These are phyloP conservation scores for Cladosporium oxysporum DNA, from an alignment of 2,329 filamentous ascomycete species.

Conservation along the genomic window DNA sequence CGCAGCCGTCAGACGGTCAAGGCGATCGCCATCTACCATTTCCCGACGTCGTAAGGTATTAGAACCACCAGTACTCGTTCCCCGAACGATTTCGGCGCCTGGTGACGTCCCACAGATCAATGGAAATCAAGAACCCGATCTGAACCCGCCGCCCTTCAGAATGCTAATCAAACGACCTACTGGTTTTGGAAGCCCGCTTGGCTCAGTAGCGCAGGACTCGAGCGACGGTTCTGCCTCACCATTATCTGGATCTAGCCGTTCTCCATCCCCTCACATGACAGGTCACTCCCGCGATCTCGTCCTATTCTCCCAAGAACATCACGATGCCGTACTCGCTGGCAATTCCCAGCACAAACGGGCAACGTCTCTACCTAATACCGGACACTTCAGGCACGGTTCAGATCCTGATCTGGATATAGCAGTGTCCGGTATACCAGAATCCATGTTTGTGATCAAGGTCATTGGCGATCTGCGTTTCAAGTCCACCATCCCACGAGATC, in stretches of 20 bases:
- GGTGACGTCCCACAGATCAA: not conserved
- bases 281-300: slow-evolving; percentile 3
- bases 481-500: slow-evolving; percentile 26
- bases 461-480: slow-evolving; percentile 22
- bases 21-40: slow-evolving; percentile 9
- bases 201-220: not conserved
- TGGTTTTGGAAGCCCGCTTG: slow-evolving; percentile 21
- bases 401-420: slow-evolving; percentile 14
- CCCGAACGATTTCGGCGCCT: slow-evolving; percentile 1
- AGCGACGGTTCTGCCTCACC: slow-evolving; percentile 14
- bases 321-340: not conserved
- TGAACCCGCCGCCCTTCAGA: slow-evolving; percentile 19
- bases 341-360: not conserved
- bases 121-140: slow-evolving; percentile 11
- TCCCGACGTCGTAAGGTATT: not conserved
- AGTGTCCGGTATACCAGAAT: not conserved
- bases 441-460: slow-evolving; percentile 24
- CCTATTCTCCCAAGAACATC: slow-evolving; percentile 11
- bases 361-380: not conserved
- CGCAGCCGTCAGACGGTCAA: not conserved
- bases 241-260: slow-evolving; percentile 14
- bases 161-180: slow-evolving; percentile 29
- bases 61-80: not conserved
- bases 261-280: slow-evolving; percentile 8
- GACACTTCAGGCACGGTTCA: slow-evolving; percentile 12